phyloP scores from a whole-genome alignment of 1,284 basidiomycete species.

The Flammula alnicola region DNA sequence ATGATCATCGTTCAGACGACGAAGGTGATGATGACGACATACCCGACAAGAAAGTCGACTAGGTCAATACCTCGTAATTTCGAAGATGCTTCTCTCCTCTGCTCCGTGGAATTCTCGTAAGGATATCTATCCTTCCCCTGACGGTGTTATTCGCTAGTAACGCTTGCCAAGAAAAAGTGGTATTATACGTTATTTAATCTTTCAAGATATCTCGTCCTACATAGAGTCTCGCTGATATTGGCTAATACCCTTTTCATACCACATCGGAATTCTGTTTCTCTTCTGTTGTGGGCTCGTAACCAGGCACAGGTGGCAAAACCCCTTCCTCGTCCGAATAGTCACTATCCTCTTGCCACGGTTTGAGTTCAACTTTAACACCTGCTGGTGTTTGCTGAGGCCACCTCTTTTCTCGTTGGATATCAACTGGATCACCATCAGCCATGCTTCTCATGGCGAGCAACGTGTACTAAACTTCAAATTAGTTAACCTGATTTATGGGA shows the following conservation, averaged over 20 bases:
- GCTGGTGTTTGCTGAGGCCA: slow-evolving; percentile 67
- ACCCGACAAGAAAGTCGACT: slow-evolving; percentile 38
- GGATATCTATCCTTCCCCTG: no score
- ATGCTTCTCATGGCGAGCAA: slow-evolving; percentile 64
- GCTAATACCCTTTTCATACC: no score
- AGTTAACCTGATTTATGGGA: background rate
- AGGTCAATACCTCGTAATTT: slow-evolving; percentile 2
- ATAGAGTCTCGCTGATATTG: no score
- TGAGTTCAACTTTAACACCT: slow-evolving; percentile 59
- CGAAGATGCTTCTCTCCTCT: no score
- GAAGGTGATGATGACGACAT: slow-evolving; percentile 56
- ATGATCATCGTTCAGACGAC: slow-evolving; percentile 68
- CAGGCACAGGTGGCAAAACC: slow-evolving; percentile 35
- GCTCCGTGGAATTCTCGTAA: no score
- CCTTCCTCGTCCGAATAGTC: slow-evolving; percentile 64
- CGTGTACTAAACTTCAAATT: slow-evolving; percentile 55
- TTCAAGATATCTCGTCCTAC: no score
- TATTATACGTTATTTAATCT: no score
- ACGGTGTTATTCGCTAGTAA: no score
- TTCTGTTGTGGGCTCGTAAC: no score
- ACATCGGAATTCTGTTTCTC: slow-evolving; percentile 3
- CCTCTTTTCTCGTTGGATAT: slow-evolving; percentile 71
- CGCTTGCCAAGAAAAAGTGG: no score
- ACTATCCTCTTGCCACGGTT: slow-evolving; percentile 62
- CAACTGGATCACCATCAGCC: slow-evolving; percentile 71